These are phyloP conservation scores for Pythium folliculosum DNA, from an alignment of 352 stramenopile species.

Conservation along the genomic window DNA sequence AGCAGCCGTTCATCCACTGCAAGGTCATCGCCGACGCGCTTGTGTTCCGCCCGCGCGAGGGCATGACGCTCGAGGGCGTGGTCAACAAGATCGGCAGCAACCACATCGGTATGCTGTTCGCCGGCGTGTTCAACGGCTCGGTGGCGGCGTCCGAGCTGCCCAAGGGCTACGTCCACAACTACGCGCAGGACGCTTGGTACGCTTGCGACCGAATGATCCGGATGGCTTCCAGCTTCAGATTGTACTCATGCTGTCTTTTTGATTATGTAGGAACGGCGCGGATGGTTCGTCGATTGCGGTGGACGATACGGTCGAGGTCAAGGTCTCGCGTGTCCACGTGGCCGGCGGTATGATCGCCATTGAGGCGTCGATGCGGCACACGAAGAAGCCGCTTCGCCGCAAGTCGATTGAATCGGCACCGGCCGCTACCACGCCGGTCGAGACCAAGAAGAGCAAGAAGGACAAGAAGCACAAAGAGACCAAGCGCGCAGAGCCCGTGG, in stretches of 20 bases:
- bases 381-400: conserved; percentile 26
- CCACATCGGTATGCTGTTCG: conserved; percentile 83
- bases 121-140: conserved; percentile 82
- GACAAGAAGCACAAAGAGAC: conserved; percentile 32
- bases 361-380: conserved; percentile 69
- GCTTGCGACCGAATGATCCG: conserved; percentile 7
- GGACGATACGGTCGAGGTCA: conserved; percentile 64
- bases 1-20: conserved; percentile 85
- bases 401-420: conserved; percentile 17
- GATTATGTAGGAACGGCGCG: conserved; percentile 42
- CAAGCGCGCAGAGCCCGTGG: conserved; percentile 10
- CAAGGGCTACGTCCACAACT: conserved; percentile 81
- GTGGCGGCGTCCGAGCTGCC: conserved; percentile 73
- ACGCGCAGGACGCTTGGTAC: conserved; percentile 75
- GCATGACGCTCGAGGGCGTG: conserved; percentile 60
- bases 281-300: conserved; percentile 62
- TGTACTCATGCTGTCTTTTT: background rate
- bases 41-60: conserved; percentile 67
- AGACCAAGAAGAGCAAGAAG: conserved; percentile 32
- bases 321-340: conserved; percentile 70
- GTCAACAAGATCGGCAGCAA: conserved; percentile 89
- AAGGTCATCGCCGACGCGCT: conserved; percentile 71
- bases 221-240: too few species aligned
- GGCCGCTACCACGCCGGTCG: background rate
- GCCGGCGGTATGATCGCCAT: conserved; percentile 81